These are phyloP conservation scores for Shiraia sp. DNA, from an alignment of 2,329 filamentous ascomycete genomes.

Conservation along the genomic window DNA sequence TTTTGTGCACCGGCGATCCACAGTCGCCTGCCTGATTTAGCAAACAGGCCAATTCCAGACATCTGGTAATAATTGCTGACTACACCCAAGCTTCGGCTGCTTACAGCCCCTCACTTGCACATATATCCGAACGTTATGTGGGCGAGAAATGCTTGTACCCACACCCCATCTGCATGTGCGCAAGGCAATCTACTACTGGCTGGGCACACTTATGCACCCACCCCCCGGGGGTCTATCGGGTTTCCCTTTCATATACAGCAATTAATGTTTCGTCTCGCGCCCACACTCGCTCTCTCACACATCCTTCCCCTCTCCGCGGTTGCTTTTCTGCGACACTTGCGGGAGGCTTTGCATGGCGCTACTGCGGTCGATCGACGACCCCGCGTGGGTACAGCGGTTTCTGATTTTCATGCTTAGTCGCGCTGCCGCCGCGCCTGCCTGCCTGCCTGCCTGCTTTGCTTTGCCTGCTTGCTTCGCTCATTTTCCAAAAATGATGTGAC, in stretches of 20 bases:
- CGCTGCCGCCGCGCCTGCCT: background rate
- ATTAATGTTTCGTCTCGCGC: constrained; percentile 31
- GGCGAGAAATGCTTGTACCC: constrained; percentile 21
- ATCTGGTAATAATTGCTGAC: constrained; percentile 8
- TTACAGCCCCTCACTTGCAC: constrained; percentile 10
- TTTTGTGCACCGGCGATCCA: background rate
- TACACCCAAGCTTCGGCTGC: constrained; percentile 8
- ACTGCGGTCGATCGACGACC: constrained; percentile 34
- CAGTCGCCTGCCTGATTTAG: constrained; percentile 10
- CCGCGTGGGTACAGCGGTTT: constrained; percentile 19
- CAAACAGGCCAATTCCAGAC: constrained; percentile 10
- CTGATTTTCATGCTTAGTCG: background rate
- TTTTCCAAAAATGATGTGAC: no score
- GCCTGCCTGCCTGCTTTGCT: no score
- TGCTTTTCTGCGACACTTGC: constrained; percentile 22
- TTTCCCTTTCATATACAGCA: constrained; percentile 23
- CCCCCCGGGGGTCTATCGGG: constrained; percentile 15
- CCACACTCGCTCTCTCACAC: constrained; percentile 24
- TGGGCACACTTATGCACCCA: constrained; percentile 14
- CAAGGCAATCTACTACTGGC: constrained; percentile 22
- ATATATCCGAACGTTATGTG: constrained; percentile 29
- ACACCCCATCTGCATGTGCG: constrained; percentile 17
- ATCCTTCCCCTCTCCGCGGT: constrained; percentile 22
- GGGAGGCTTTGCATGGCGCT: constrained; percentile 29
- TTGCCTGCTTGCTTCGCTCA: background rate